These are phyloP conservation scores for Linum usitatissimum DNA, from an alignment of 345 rosid species.

Conservation along the genomic window DNA sequence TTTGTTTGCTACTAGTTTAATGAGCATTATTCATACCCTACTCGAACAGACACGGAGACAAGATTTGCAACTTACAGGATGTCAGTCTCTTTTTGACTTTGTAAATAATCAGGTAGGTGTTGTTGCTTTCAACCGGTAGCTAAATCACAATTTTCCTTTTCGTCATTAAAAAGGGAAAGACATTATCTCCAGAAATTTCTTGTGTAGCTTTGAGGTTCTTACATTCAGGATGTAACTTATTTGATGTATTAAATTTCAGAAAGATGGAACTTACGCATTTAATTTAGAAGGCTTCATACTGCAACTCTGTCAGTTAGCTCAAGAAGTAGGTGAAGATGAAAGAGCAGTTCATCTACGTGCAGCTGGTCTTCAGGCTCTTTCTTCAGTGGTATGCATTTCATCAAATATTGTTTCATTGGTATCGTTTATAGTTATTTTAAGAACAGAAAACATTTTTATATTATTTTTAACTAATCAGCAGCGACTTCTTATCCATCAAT, in stretches of 20 bases:
- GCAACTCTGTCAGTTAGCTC: constrained; percentile 72
- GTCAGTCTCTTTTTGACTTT: constrained; percentile 78
- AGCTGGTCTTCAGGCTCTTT: constrained; percentile 79
- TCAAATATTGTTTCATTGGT: neutral
- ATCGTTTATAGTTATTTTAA: neutral
- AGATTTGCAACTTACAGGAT: constrained; percentile 74
- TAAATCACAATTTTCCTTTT: neutral
- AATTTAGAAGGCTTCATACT: constrained; percentile 86
- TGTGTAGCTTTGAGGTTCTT: constrained; percentile 7
- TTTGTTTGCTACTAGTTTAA: constrained; percentile 72
- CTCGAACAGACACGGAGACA: constrained; percentile 72
- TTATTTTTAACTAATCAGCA: neutral
- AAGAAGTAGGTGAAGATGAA: constrained; percentile 68
- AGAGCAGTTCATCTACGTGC: constrained; percentile 46
- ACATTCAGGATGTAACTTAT: constrained; percentile 12
- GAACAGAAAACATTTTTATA: neutral
- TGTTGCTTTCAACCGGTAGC: constrained; percentile 5
- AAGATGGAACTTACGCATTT: constrained; percentile 72
- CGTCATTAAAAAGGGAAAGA: neutral
- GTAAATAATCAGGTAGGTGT: constrained; percentile 78
- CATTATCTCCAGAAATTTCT: constrained; percentile 6
- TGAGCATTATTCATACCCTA: constrained; percentile 62
- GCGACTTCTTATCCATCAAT: neutral
- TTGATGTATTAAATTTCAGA: constrained; percentile 39
- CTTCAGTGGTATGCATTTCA: constrained; percentile 59